phyloP scores from a whole-genome alignment of 768 basidiomycete species.

The Neoboletus brunneissimus region DNA sequence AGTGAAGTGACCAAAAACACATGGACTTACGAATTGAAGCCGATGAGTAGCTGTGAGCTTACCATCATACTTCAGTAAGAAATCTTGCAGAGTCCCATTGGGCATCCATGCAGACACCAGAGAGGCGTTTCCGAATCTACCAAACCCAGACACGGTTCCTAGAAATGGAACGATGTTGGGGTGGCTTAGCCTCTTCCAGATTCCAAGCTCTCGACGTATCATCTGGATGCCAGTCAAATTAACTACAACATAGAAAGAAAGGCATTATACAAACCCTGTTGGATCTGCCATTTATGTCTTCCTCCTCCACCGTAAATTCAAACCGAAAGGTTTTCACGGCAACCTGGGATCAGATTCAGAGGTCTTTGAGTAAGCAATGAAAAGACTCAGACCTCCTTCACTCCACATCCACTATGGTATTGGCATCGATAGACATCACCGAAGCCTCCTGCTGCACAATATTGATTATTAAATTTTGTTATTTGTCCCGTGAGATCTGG shows the following conservation, averaged over 20 bases:
- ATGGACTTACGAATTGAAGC: slow-evolving; percentile 5
- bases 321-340: slow-evolving; percentile 13
- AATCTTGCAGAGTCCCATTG: slow-evolving; percentile 8
- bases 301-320: background rate
- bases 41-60: background rate
- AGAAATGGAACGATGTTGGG: slow-evolving; percentile 14
- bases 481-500: slow-evolving; percentile 6
- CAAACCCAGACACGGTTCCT: slow-evolving; percentile 5
- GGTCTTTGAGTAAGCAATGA: background rate
- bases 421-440: slow-evolving; percentile 6
- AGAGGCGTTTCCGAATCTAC: slow-evolving; percentile 2
- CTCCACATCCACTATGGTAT: background rate
- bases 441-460: slow-evolving; percentile 3
- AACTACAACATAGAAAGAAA: background rate
- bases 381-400: background rate
- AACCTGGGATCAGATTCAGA: background rate
- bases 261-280: slow-evolving; percentile 2
- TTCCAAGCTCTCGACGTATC: slow-evolving; percentile 13
- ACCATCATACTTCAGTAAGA: background rate
- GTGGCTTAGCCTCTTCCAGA: slow-evolving; percentile 11
- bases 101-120: slow-evolving; percentile 13
- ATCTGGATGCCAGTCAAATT: slow-evolving; percentile 1
- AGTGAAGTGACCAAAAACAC: background rate
- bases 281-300: background rate
- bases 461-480: background rate